Base-by-base conservation (phyloP, 495 filamentous ascomycete species). In the Pseudomonodictys pantanalensis region DNA sequence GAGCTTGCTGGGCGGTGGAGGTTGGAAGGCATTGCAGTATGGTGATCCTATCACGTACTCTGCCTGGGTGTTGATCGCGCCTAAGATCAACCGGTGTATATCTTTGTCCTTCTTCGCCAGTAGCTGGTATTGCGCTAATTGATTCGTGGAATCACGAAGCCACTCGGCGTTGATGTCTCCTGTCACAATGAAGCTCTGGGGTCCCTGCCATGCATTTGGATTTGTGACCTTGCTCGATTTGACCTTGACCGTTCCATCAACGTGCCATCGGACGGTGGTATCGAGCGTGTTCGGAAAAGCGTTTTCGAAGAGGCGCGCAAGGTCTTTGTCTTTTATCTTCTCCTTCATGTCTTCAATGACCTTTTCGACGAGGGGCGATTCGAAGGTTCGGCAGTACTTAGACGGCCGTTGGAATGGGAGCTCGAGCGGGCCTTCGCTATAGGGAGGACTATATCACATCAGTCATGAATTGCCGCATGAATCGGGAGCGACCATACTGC, bases 81-180 rank as follows among this genome's bases (percentile, higher is more conserved):
- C 93, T 0, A 95, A 78, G 43, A 97, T 93, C 25, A 99, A 77
- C 46, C 79, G 85, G 66, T 86, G 81, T 43, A 97, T 83, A 9
- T 71, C 76, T 49, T 81, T 78, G 69, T 97, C 93, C 58, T 88
- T 86, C 58, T 83, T 86, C 1, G 92, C 90, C 18, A 99, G 77
- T 1, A 78, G 69, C 65, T 97, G 93, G 67, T 99, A 99, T 43
- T 92, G 91, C 3, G 83, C 80, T 15, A 99, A 73, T 70, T 99
- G 93, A 74, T 97, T 97, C 9, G 95, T 97, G 39, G 92, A 96
- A 73, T 99, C 93, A 47, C 93, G 86, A 41, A 99, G 76, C 93
- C 93, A 99, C 74, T 97, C 93, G 5, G 93, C 93, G 67, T 97
- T 87, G 70, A 99, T 99, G 68, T 99, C 93, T n/a, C 92, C 92